Conservation (phyloP, 176 grass and related monocot genomes). For the Eremochloa ophiuroides region DNA sequence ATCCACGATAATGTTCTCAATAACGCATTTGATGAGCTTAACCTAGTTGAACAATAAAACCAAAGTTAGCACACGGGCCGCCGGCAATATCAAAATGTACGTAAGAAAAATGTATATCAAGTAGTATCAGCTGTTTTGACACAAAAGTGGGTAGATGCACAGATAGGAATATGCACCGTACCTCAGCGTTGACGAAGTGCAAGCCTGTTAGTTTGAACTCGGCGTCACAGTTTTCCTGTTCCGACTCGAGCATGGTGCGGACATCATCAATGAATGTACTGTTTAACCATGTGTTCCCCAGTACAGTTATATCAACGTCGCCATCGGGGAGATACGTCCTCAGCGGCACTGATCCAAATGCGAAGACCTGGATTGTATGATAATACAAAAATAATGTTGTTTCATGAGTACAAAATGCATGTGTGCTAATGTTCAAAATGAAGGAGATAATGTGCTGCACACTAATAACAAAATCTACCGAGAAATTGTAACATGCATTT, state of each 20-base stretch:
- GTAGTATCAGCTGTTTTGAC: background rate
- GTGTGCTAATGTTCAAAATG: background rate
- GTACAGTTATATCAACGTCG: slow-evolving; percentile 67
- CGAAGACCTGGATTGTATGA: slow-evolving; percentile 52
- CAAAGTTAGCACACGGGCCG: background rate
- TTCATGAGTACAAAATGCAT: background rate
- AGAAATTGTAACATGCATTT: too few relatives aligned
- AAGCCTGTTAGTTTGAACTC: slow-evolving; percentile 41
- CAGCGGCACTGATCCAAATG: slow-evolving; percentile 79
- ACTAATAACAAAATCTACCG: too few relatives aligned
- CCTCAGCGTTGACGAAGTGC: slow-evolving; percentile 64
- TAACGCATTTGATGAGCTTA: slow-evolving; percentile 75
- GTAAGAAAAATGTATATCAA: background rate
- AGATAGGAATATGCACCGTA: background rate
- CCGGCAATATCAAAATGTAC: background rate
- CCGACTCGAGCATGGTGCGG: slow-evolving; percentile 33
- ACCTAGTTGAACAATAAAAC: slow-evolving; percentile 41
- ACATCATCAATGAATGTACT: slow-evolving; percentile 34
- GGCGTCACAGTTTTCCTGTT: slow-evolving; percentile 31
- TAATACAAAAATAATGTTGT: background rate
- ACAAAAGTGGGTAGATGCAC: background rate
- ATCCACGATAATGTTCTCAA: slow-evolving; percentile 69
- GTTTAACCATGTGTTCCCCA: slow-evolving; percentile 31
- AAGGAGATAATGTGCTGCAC: background rate
- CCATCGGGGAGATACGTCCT: slow-evolving; percentile 93